These are phyloP conservation scores for sunflower (Helianthus annuus) DNA, from an alignment of 129 eudicot species.

Conservation along the genomic window DNA sequence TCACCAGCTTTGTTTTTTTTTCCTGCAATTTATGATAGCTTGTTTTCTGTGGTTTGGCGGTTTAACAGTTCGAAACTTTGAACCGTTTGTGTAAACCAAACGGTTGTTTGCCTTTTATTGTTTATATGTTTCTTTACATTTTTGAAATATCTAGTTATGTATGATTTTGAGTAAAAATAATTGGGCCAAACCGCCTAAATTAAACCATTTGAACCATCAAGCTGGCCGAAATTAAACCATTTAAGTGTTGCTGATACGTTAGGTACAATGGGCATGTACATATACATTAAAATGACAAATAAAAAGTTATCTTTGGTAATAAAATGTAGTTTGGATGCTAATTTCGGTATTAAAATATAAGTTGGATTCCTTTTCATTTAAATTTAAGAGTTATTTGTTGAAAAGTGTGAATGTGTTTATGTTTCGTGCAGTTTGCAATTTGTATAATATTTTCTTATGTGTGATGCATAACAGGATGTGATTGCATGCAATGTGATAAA, in stretches of 20 bases:
- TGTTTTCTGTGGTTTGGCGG: too few species aligned
- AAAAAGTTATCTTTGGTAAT: not conserved
- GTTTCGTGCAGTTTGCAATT: not conserved
- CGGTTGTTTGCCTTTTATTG: too few species aligned
- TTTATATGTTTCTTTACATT: too few species aligned
- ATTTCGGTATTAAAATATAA: not conserved
- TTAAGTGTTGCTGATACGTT: not conserved
- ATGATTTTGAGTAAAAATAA: too few species aligned
- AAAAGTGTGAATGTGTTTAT: constrained; percentile 23
- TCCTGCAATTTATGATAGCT: too few species aligned
- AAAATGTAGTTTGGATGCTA: not conserved
- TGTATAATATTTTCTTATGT: constrained; percentile 26
- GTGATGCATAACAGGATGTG: constrained; percentile 57
- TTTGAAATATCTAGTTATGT: too few species aligned
- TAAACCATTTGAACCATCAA: too few species aligned
- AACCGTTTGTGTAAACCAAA: too few species aligned
- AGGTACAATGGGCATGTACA: not conserved
- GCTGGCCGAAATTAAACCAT: too few species aligned
- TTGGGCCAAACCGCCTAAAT: too few species aligned
- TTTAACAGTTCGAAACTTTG: too few species aligned
- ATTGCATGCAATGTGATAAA: constrained; percentile 86
- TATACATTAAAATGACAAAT: not conserved
- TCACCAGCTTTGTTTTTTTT: too few species aligned
- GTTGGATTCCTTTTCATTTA: not conserved
- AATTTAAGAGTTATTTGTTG: constrained; percentile 44